A percentile compares a stretch with the other conserved stretches of the same genome.
phyloP scores from a whole-genome alignment of 2,329 filamentous ascomycete species.

The Xylaria sp. region DNA sequence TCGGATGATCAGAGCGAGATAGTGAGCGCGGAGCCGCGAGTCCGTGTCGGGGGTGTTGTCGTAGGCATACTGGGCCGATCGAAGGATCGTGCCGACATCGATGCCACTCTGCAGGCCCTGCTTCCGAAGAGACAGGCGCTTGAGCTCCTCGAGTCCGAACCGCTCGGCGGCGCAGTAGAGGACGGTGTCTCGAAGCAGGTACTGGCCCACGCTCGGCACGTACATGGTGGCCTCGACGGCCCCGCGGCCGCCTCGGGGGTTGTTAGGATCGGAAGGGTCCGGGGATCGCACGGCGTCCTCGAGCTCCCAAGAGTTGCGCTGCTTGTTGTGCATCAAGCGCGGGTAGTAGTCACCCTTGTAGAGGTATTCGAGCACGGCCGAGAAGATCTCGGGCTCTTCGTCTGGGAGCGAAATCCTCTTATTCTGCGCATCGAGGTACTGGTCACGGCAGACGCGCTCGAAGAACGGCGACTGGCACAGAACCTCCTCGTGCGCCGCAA shows the following conservation, averaged over 20 bases:
- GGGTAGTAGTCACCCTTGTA: constrained; percentile 98
- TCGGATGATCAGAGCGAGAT: constrained; percentile 96
- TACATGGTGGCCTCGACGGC: constrained; percentile 80
- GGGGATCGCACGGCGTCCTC: constrained; percentile 69
- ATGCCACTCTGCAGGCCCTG: constrained; percentile 94
- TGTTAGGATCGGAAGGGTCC: constrained; percentile 50
- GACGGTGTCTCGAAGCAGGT: constrained; percentile 90
- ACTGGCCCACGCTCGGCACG: constrained; percentile 77
- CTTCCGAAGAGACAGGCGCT: constrained; percentile 90
- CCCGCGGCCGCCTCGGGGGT: constrained; percentile 52
- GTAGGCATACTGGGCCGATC: constrained; percentile 94
- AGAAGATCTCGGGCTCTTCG: constrained; percentile 92
- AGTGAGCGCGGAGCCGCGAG: constrained; percentile 92
- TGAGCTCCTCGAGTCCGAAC: constrained; percentile 92
- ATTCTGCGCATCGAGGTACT: constrained; percentile 79
- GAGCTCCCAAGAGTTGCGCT: constrained; percentile 88
- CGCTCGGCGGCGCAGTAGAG: constrained; percentile 93
- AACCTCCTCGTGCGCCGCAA: constrained; percentile 95
- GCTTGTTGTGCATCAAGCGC: constrained; percentile 86
- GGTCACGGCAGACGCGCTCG: constrained; percentile 74
- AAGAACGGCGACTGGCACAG: constrained; percentile 89
- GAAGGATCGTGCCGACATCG: constrained; percentile 89
- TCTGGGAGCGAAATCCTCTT: constrained; percentile 78
- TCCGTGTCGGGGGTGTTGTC: constrained; percentile 94
- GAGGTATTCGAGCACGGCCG: constrained; percentile 92